Base-by-base conservation (phyloP, 345 rosid genomes). In the Bruguiera gymnorhiza region DNA sequence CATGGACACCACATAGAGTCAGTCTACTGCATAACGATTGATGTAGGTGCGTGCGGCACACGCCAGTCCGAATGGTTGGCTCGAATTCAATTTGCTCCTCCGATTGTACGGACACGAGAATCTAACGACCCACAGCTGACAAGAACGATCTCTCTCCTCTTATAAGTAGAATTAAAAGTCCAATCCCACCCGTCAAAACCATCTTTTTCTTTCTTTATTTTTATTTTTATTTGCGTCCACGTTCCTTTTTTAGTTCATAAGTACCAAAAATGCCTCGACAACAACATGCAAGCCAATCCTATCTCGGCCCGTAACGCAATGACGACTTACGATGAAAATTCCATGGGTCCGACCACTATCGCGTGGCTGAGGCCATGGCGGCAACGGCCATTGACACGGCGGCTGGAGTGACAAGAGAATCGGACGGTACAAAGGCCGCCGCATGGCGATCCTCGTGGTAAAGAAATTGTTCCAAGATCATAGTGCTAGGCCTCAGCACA, bases 401-500 rank as follows among this genome's bases (percentile, higher is more conserved):
- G 7, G 63, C 52, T 29, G 51, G 11, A 54, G 54, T 31, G 54
- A 37, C 10, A 3, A 23, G 3, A 11, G 21, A 56, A 2, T 76
- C 81, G 9, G 90, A 70, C 7, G 84, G 48, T 5, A 74, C 62
- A 48, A 81, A 61, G 11, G 82, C 36, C 7, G 82, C 26, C 36
- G 81, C 70, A 43, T 13, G 46, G 15, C 39, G 84, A 20, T 71
- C 79, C 19, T 67, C 67, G 8, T 76, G 80, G 26, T 60, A 23
- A 13, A 89, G 83, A 68, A 93, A 89, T 48, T 81, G 59, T 7
- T 74, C 80, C 18, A 93, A 85, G 15, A 85, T 85, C 69, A 65
- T 62, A 46, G 81, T 26, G 67, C 91, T 75, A 2, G 97, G 92
- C 10, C 77, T 78, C 18, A 78, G 83, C 66, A 93, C 96, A 2